These are phyloP conservation scores for Aotearoamyces nothofagi DNA, from an alignment of 2,329 filamentous ascomycete species.

Conservation along the genomic window DNA sequence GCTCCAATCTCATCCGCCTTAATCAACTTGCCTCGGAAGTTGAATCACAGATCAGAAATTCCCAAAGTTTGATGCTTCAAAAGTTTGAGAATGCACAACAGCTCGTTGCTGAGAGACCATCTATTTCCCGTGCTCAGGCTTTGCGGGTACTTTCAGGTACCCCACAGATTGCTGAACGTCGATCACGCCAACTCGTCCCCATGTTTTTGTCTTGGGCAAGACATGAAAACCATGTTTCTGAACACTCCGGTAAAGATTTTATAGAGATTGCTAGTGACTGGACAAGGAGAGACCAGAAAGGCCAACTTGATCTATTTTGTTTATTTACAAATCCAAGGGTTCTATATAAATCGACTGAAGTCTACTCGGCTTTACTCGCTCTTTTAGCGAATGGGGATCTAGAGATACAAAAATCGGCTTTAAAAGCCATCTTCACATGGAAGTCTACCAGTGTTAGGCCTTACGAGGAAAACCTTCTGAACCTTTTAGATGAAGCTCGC, in stretches of 20 bases:
- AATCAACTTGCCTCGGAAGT: slow-evolving; percentile 33
- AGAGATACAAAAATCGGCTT: slow-evolving; percentile 71
- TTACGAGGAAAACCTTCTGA: slow-evolving; percentile 76
- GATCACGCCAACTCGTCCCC: slow-evolving; percentile 72
- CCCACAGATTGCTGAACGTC: slow-evolving; percentile 69
- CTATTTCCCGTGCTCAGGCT: slow-evolving; percentile 57
- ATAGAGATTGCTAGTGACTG: slow-evolving; percentile 33
- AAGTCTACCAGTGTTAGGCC: slow-evolving; percentile 60
- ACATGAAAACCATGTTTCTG: slow-evolving; percentile 23
- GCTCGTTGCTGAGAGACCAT: slow-evolving; percentile 30
- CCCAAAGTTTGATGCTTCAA: slow-evolving; percentile 41
- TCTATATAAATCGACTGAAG: slow-evolving; percentile 61
- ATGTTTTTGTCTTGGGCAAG: slow-evolving; percentile 72
- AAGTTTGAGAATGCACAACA: slow-evolving; percentile 51
- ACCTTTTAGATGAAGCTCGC: slow-evolving; percentile 75
- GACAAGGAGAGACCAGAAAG: slow-evolving; percentile 69
- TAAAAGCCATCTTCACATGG: slow-evolving; percentile 82
- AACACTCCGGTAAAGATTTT: slow-evolving; percentile 12
- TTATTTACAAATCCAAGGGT: slow-evolving; percentile 79
- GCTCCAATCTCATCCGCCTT: slow-evolving; percentile 55
- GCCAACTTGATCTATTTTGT: slow-evolving; percentile 65
- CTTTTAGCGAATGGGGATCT: slow-evolving; percentile 78
- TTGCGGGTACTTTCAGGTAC: slow-evolving; percentile 62
- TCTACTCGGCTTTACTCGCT: slow-evolving; percentile 58
- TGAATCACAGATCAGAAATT: slow-evolving; percentile 34